Evolutionary conservation across 805 yeast species (phyloP), one percentile per base, ranked within the genome.

Genomic region (Priceomyces fermenticarens): DNA sequence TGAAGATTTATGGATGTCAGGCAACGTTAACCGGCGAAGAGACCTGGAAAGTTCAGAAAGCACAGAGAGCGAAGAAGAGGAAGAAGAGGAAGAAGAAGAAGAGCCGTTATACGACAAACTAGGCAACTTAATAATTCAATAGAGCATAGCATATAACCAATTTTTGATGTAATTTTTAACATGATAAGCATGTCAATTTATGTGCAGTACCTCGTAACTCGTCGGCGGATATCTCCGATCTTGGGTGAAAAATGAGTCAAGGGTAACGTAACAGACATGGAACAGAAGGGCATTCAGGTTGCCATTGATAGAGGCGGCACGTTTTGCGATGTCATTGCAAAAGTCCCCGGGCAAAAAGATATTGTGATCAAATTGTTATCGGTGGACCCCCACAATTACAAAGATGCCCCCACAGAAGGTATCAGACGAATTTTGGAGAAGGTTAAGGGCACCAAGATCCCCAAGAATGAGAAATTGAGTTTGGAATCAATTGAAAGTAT

Each of bases 401-500:
- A 73, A 2, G 98, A 90, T 71, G 96, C 98, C 0, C 95, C 96
- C 10, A 71, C 90, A 14, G 97, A 90, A 64, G 98, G 96, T 7
- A 86, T 90, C 30, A 73, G 97, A 48, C 65, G 95, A 35, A 73
- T 87, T 0, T 62, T 90, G 44, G 95, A 86, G 55, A 63, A 65
- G 15, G 77, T 78, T 45, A 75, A 79, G 1, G 75, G 77, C 1
- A 60, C 56, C 5, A 36, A 55, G 8, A 85, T 86, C 38, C 49
- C 54, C 15, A 43, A 43, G 25, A 26, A 28, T 12, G 39, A 39
- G 13, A 43, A 43, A 17, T 40, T 6, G 45, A 88, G 84, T 45
- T 74, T 86, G 1, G 70, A 80, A 2, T 63, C 64, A 4, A 83
- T 88, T 15, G 79, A 77, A 38, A 75, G 81, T 26, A 77, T 88